A percentile compares a stretch with the other conserved stretches of the same genome.
Conservation (phyloP, 208 protist genomes). For the Leishmania gerbilli region DNA sequence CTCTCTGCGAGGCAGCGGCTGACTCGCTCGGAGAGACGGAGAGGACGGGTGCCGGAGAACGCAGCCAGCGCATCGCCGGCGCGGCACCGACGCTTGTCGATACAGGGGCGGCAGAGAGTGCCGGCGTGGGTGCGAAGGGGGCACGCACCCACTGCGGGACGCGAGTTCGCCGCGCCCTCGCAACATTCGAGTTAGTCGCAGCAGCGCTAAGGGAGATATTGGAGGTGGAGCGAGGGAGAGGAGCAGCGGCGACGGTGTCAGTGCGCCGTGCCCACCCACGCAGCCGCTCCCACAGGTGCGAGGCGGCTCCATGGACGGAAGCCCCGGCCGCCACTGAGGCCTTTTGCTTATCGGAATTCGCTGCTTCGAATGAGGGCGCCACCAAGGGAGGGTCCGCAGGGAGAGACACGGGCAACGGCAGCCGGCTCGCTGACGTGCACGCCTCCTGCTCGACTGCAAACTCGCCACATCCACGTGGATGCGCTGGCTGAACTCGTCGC, state of each 20-base stretch:
- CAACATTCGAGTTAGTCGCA: background rate
- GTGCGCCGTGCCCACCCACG: background rate
- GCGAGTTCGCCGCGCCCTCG: background rate
- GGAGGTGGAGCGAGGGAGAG: background rate
- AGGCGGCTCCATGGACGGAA: background rate
- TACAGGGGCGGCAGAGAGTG: constrained; percentile 2
- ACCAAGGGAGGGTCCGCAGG: background rate
- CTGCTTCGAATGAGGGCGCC: background rate
- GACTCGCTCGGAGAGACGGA: background rate
- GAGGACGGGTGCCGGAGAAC: background rate
- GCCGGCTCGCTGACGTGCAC: background rate
- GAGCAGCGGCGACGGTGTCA: background rate
- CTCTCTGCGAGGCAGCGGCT: background rate
- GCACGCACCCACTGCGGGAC: constrained; percentile 24
- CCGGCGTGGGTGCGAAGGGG: constrained; percentile 11
- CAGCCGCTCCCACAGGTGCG: background rate
- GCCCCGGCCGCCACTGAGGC: background rate
- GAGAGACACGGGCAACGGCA: background rate
- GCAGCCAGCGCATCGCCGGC: constrained; percentile 7
- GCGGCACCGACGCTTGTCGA: background rate
- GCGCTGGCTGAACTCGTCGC: background rate
- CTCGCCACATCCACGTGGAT: background rate
- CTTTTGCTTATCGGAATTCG: background rate
- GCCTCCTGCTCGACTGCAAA: background rate
- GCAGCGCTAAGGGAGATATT: background rate